Base-by-base conservation (phyloP, 345 rosid species). In the Erucastrum elatum region DNA sequence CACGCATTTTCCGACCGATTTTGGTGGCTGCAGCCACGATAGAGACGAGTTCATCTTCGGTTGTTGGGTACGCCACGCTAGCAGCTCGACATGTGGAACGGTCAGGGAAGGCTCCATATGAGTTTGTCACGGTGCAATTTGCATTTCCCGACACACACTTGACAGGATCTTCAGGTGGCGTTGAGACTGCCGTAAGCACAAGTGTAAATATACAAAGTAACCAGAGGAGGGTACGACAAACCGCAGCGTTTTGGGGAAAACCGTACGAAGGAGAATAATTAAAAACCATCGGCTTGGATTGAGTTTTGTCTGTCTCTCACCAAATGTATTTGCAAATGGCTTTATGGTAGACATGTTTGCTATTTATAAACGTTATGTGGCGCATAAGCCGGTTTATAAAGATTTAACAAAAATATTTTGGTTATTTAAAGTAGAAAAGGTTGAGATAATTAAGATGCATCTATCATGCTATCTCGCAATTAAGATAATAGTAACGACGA, bases 81-180 rank as follows among this genome's bases (percentile, higher is more conserved):
- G 61, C 72, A 1, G 72, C 72, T 68, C 61, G 61, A 49, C 72
- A 68, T 2, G 41, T 49, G 61, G 72, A 49, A 12, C 71, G 71
- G 35, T 67, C 71, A 9, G 71, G 71, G 59, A 67, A 67, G 35
- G 15, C 37, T 67, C 71, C 71, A 7, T 25, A 41, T 27, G 71
- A 67, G 59, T 67, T 67, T 26, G 71, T 67, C 12, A 44, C 71
- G 2, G 71, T 67, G 31, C 71, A 67, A 21, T 67, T 44, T 15
- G 71, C 29, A 37, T 67, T 67, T 44, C 59, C 71, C 0, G 37
- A 44, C 12, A 67, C 35, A 46, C 71, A 67, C 30, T 44, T 67
- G 7, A 67, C 71, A 44, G 71, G 71, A 67, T 67, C 59, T 6
- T 44, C 71, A 26, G 71, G 71, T 12, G 71, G 71, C 26, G 71